Evolutionary conservation across 306 rosid species (phyloP).

Genomic region (Citrullus colocynthis): DNA sequence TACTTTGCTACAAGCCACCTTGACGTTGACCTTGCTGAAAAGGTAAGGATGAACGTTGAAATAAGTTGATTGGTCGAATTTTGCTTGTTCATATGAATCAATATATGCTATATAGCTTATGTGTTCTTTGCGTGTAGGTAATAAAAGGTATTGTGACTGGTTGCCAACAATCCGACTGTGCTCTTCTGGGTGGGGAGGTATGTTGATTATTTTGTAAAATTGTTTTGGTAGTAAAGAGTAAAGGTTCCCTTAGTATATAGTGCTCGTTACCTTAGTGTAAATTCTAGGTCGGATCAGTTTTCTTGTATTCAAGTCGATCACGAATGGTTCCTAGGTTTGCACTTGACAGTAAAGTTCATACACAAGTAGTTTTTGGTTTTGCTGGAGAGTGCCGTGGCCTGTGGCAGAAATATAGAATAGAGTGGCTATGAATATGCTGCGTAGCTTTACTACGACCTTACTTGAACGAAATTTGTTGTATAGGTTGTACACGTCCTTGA

Average conservation of each 20-base stretch:
- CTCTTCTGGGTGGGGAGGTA: constrained; percentile 96
- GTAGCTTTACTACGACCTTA: too few species aligned
- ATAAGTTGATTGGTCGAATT: not conserved
- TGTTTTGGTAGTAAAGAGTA: not conserved
- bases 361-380: not conserved
- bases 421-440: not conserved
- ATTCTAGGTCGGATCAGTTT: not conserved
- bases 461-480: too few species aligned
- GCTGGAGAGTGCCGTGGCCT: not conserved
- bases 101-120: not conserved
- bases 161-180: constrained; percentile 80
- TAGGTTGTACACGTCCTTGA: too few species aligned
- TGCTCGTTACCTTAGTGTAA: not conserved
- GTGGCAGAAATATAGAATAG: not conserved
- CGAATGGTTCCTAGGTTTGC: not conserved
- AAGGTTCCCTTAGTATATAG: not conserved
- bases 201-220: not conserved
- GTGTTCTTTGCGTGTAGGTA: constrained; percentile 32
- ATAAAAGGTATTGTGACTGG: constrained; percentile 84
- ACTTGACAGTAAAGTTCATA: not conserved
- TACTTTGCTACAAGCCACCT: constrained; percentile 86
- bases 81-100: not conserved
- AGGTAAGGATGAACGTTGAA: constrained; percentile 28
- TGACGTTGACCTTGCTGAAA: constrained; percentile 84
- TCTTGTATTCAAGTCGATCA: not conserved